Percentiles rank a stretch among this genome's conserved stretches.
These are phyloP conservation scores for Neolentinus lepideus DNA, from an alignment of 1,284 basidiomycete genomes.

Conservation along the genomic window DNA sequence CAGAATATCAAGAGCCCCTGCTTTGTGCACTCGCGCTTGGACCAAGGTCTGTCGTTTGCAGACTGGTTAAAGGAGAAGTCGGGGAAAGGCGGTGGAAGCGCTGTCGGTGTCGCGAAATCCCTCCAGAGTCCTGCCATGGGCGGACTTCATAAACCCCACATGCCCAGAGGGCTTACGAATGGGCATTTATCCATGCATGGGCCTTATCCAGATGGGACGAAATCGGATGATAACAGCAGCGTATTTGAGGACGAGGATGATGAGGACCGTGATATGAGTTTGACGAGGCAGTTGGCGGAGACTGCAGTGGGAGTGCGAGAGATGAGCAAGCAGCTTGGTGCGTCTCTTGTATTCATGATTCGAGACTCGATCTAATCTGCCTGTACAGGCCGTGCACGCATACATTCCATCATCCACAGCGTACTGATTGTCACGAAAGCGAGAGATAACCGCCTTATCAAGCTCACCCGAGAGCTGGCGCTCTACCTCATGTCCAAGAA, in stretches of 20 bases:
- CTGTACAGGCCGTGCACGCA: slow-evolving; percentile 77
- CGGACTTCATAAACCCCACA: slow-evolving; percentile 6
- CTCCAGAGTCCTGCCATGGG: slow-evolving; percentile 28
- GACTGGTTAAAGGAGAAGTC: slow-evolving; percentile 60
- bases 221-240: slow-evolving; percentile 9
- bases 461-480: slow-evolving; percentile 89
- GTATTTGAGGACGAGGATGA: slow-evolving; percentile 43
- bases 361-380: slow-evolving; percentile 12
- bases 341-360: slow-evolving; percentile 24
- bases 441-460: slow-evolving; percentile 93
- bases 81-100: slow-evolving; percentile 23
- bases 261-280: slow-evolving; percentile 62
- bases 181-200: slow-evolving; percentile 8
- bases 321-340: slow-evolving; percentile 98
- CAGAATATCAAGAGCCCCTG: slow-evolving; percentile 59
- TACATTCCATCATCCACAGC: slow-evolving; percentile 87
- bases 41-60: slow-evolving; percentile 64
- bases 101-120: slow-evolving; percentile 41
- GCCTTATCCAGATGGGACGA: slow-evolving; percentile 16
- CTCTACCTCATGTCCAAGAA: slow-evolving; percentile 89
- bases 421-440: slow-evolving; percentile 98
- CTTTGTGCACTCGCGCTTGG: slow-evolving; percentile 81
- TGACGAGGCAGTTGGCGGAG: slow-evolving; percentile 92
- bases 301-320: slow-evolving; percentile 96
- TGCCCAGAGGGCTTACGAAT: slow-evolving; percentile 12